A percentile compares a stretch with the other conserved stretches of the same genome.
phyloP scores from a whole-genome alignment of 345 rosid species.

The Arabidopsis arenosa region DNA sequence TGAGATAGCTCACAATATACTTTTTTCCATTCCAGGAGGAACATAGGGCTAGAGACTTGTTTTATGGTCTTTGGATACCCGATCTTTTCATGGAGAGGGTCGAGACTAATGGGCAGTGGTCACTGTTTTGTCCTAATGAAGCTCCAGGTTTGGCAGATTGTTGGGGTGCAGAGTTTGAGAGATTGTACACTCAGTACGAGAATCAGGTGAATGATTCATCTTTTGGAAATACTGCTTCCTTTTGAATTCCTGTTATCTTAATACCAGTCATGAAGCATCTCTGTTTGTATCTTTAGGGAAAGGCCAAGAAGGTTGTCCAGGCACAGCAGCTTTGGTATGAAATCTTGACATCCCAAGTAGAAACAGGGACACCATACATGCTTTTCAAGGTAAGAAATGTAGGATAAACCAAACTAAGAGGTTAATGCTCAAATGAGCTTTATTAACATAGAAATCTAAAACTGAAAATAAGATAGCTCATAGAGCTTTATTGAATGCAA shows the following conservation, averaged over 20 bases:
- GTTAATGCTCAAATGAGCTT: no score
- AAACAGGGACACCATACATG: conserved; percentile 98
- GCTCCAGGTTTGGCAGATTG: conserved; percentile 87
- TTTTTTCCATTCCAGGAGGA: conserved; percentile 59
- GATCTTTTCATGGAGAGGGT: conserved; percentile 94
- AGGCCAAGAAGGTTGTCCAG: conserved; percentile 86
- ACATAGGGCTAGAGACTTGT: conserved; percentile 81
- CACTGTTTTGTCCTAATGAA: conserved; percentile 87
- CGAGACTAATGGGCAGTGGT: conserved; percentile 73
- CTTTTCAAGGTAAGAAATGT: conserved; percentile 94
- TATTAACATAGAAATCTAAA: no score
- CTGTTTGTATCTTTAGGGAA: conserved; percentile 56
- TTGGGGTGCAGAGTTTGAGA: conserved; percentile 85
- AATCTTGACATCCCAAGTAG: conserved; percentile 86
- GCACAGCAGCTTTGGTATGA: conserved; percentile 92
- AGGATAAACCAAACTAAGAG: no score
- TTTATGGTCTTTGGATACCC: conserved; percentile 88
- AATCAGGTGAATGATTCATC: conserved; percentile 52
- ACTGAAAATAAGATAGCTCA: no score
- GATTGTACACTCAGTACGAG: conserved; percentile 65
- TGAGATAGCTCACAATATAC: neutral
- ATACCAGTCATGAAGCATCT: conserved; percentile 2
- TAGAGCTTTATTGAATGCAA: no score
- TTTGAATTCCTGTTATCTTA: neutral
- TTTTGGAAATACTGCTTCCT: neutral